Conservation (phyloP, 257 asterid species). For the Plantago major region DNA sequence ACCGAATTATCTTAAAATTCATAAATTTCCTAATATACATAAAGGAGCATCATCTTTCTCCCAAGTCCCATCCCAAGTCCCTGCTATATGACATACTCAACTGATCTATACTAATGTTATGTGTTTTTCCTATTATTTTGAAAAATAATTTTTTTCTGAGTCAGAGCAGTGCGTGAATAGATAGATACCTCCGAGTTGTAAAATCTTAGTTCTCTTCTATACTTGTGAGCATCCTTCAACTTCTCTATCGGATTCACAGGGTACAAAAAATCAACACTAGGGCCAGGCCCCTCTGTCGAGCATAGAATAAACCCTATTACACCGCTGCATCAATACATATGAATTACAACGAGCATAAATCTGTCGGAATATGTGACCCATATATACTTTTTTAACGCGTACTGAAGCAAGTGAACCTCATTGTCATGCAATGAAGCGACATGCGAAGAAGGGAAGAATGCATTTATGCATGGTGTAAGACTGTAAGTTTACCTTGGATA, state of each 20-base stretch:
- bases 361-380: not conserved
- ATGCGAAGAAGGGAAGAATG: no score
- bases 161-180: not conserved
- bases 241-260: slow-evolving; percentile 92
- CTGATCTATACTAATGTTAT: no score
- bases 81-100: no score
- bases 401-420: no score
- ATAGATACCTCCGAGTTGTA: slow-evolving; percentile 79
- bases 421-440: no score
- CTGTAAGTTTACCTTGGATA: slow-evolving; percentile 83
- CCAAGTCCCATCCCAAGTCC: no score
- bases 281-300: slow-evolving; percentile 63
- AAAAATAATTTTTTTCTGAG: no score
- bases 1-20: no score
- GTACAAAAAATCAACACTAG: slow-evolving; percentile 63
- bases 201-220: slow-evolving; percentile 58
- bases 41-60: no score
- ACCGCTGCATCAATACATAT: slow-evolving; percentile 46
- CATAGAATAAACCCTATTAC: slow-evolving; percentile 76
- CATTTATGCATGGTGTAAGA: no score
- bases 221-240: slow-evolving; percentile 58
- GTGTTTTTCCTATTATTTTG: no score
- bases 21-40: no score
- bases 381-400: not conserved
- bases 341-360: not conserved